Base-by-base conservation (phyloP, 805 yeast species). In the Sporopachydermia lactativora region DNA sequence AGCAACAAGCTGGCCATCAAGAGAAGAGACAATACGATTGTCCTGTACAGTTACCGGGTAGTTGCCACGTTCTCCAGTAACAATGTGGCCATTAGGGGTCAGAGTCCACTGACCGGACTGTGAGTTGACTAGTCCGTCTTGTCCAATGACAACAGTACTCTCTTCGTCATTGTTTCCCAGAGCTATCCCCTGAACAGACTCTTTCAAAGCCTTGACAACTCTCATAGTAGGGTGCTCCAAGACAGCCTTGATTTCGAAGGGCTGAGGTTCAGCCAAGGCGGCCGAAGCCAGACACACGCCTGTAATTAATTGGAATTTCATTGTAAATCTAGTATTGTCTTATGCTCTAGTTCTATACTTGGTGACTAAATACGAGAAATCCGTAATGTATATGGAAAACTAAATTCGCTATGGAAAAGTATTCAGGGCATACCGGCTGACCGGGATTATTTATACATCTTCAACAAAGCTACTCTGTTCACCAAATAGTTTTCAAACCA, bases 1-100 rank as follows among this genome's bases (percentile, higher is more conserved):
- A n/a, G 31, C 31, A 24, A 24, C 31, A 4, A 49, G 16, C 14
- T 57, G 55, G 8, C 41, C 38, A n/a, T 46, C 54, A 1, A 68
- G 59, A 3, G 47, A 41, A 18, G 58, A 50, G 43, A 57, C 59
- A 15, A 58, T 52, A 37, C 53, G 60, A 8, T 49, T 45, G 15
- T 42, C 39, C 6, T 55, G 54, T 2, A 67, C 46, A 3, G 40
- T 34, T 0, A 71, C 35, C 15, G 42, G 43, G 43, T 52, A 24
- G 31, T 24, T 24, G n/a, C 31, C 31, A 24, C n/a, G n/a, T 24
- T 8, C 13, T n/a, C 13, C n/a, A n/a, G 31, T 24, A 24, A 24
- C 31, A 24, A 24, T 24, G n/a, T n/a, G 31, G n/a, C 31, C 31
- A 24, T 24, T 24, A 24, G 8, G 8, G 8, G 31, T 24, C 31